These are phyloP conservation scores for Corinectria fuckeliana DNA, from an alignment of 2,329 filamentous ascomycete genomes.

Conservation along the genomic window DNA sequence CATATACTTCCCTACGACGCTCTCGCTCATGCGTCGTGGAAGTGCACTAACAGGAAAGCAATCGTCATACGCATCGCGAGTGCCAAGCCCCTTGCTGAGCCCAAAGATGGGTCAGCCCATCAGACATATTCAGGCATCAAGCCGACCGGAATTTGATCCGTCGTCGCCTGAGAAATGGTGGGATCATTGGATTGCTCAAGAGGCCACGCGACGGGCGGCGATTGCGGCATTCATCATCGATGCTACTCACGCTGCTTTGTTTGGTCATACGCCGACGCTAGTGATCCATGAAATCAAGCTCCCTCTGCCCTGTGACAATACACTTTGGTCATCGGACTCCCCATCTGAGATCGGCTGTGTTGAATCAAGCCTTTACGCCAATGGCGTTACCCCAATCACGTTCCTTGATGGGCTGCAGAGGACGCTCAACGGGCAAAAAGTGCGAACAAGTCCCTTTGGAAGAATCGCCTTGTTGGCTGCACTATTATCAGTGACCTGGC, in stretches of 20 bases:
- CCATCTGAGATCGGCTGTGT: slow-evolving; percentile 39
- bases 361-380: slow-evolving; percentile 38
- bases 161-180: slow-evolving; percentile 37
- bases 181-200: slow-evolving; percentile 41
- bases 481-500: slow-evolving; percentile 37
- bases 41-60: slow-evolving; percentile 39
- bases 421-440: slow-evolving; percentile 37
- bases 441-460: slow-evolving; percentile 38
- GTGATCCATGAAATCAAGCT: slow-evolving; percentile 41
- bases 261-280: slow-evolving; percentile 38
- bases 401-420: slow-evolving; percentile 38
- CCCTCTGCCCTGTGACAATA: slow-evolving; percentile 38
- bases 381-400: slow-evolving; percentile 37
- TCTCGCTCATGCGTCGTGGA: slow-evolving; percentile 38
- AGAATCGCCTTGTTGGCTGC: slow-evolving; percentile 36
- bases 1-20: slow-evolving; percentile 39
- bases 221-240: slow-evolving; percentile 39
- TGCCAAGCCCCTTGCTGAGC: slow-evolving; percentile 32
- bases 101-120: slow-evolving; percentile 27
- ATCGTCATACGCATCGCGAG: slow-evolving; percentile 35
- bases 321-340: slow-evolving; percentile 39
- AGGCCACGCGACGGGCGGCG: slow-evolving; percentile 38
- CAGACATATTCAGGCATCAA: slow-evolving; percentile 19
- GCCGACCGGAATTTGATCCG: slow-evolving; percentile 27
- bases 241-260: slow-evolving; percentile 38